phyloP scores from a whole-genome alignment of 495 filamentous ascomycete species.

The Chlorociboria aeruginascens region DNA sequence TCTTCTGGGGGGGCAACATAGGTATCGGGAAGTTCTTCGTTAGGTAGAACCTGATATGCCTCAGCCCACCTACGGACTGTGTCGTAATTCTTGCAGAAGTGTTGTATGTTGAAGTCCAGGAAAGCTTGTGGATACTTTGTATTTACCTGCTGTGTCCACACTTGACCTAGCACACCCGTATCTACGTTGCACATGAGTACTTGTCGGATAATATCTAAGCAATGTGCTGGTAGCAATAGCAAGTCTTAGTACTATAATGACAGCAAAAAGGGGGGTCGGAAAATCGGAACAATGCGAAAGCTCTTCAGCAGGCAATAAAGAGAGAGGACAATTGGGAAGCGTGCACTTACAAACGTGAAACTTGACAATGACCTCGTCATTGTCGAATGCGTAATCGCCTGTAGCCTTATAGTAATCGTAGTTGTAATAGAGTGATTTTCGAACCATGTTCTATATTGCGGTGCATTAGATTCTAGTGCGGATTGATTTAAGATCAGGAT shows the following conservation, averaged over 20 bases:
- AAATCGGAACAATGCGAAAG: slow-evolving; percentile 40
- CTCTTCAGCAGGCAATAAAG: slow-evolving; percentile 36
- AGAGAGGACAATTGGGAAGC: background rate
- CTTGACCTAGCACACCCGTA: slow-evolving; percentile 37
- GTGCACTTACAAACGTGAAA: slow-evolving; percentile 29
- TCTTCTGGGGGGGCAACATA: no score
- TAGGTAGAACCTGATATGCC: slow-evolving; percentile 29
- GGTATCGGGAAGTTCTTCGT: no score
- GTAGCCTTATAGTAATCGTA: slow-evolving; percentile 39
- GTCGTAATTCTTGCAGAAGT: slow-evolving; percentile 44
- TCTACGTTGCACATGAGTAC: slow-evolving; percentile 45
- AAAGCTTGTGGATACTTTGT: slow-evolving; percentile 38
- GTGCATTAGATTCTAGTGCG: background rate
- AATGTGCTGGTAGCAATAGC: slow-evolving; percentile 41
- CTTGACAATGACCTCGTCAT: slow-evolving; percentile 35
- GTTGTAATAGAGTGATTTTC: slow-evolving; percentile 43
- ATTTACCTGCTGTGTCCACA: no score
- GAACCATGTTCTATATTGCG: slow-evolving; percentile 37
- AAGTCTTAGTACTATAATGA: slow-evolving; percentile 40
- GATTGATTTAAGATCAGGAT: no score
- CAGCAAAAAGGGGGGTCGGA: no score
- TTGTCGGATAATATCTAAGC: slow-evolving; percentile 42
- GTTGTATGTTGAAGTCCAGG: slow-evolving; percentile 43
- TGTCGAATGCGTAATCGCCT: slow-evolving; percentile 35
- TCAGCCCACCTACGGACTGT: slow-evolving; percentile 39